Conservation (phyloP, 495 filamentous ascomycete genomes). For the Hypoxylon subgilvum region DNA sequence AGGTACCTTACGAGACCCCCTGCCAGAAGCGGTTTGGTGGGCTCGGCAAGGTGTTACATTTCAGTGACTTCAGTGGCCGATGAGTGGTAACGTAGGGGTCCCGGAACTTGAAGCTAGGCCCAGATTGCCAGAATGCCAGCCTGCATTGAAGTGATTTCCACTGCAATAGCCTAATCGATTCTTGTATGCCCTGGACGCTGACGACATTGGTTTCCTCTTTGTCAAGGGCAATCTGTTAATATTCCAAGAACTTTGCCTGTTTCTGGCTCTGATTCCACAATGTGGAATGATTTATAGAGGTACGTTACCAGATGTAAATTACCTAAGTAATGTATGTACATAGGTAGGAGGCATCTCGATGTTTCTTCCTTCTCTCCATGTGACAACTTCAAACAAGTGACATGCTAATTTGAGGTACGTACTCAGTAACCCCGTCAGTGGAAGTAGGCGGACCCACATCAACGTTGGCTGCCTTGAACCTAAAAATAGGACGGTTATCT, state of each 20-base stretch:
- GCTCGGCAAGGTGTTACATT: constrained; percentile 25
- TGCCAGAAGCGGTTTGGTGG: constrained; percentile 28
- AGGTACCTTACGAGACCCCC: constrained; percentile 10
- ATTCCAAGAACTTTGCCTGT: no score
- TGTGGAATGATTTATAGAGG: no score
- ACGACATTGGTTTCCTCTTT: constrained; percentile 2
- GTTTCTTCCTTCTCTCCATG: no score
- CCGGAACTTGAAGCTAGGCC: constrained; percentile 5
- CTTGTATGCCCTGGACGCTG: constrained; percentile 5
- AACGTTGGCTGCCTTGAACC: constrained; percentile 8
- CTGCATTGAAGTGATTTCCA: constrained; percentile 18
- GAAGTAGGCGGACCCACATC: constrained; percentile 6
- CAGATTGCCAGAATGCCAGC: no score
- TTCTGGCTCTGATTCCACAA: no score
- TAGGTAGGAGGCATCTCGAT: no score
- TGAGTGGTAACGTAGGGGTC: constrained; percentile 15
- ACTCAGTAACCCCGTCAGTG: not conserved
- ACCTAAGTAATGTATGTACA: no score
- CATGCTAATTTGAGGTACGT: not conserved
- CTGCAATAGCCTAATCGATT: constrained; percentile 24
- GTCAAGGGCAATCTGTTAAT: not conserved
- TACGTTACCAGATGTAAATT: no score
- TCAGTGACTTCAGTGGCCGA: constrained; percentile 15
- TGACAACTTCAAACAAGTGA: no score
- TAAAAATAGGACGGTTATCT: constrained; percentile 25